Evolutionary conservation across 371 early-diverging fungal genomes (phyloP), one percentile per base, ranked within the genome.

Genomic region (Lichtheimia ornata): DNA sequence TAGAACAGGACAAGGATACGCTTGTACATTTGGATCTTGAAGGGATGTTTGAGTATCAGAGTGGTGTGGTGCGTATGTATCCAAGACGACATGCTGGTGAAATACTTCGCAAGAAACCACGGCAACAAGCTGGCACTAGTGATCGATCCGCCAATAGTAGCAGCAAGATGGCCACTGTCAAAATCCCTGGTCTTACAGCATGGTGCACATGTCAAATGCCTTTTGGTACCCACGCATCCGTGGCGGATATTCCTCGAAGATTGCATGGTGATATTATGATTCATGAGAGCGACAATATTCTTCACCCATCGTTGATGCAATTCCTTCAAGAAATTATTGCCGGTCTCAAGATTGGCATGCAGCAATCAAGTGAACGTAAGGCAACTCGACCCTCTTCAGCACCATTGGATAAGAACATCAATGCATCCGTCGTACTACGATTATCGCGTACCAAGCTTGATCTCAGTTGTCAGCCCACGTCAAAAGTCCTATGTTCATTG

Each of bases 291-390:
- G 81, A 86, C 43, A 94, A 94, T 59, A 83, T 79, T 1, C 66
- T 94, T n/a, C 87, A 90, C 60, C 94, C 94, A 1, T 85, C 90
- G 0, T 72, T 92, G 18, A 80, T 92, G 2, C 83, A 83, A 14
- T 92, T 94, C 66, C 79, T 90, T 59, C 78, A 82, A 55, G 91
- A 93, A 43, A 74, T 90, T 4, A 71, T 81, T 4, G 69, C 84
- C 2, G 88, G 86, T 12, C 72, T 93, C 28, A 88, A 88, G 56
- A 53, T 86, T 54, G 86, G 91, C 5, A 82, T 88, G 47, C 85
- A 85, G 54, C 67, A 79, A 60, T 68, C 77, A 9, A 77, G 76
- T 45, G 79, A 78, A 41, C 63, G 80, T 24, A 79, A 79, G 43
- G 74, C 73, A 1, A 68, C 52, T 3, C 56, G 64, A 25, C 30